Evolutionary conservation across 768 basidiomycete genomes (phyloP).

Genomic region (Gyrodon lividus): DNA sequence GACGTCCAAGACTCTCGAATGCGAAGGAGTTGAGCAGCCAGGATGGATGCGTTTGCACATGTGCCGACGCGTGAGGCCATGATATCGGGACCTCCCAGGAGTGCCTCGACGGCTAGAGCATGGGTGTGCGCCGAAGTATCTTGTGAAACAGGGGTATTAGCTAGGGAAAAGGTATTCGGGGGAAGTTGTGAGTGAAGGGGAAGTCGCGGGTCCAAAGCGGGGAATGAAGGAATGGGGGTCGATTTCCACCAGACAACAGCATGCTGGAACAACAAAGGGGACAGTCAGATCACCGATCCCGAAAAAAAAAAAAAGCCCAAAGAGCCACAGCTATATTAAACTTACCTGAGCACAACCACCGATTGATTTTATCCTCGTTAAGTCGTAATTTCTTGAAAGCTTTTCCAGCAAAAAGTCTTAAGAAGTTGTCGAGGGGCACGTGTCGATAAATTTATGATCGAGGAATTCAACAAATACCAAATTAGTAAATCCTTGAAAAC

Average conservation of each 20-base stretch:
- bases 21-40: conserved; percentile 74
- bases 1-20: conserved; percentile 76
- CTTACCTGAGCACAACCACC: conserved; percentile 79
- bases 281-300: conserved; percentile 4
- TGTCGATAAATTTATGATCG: conserved; percentile 34
- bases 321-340: conserved; percentile 2
- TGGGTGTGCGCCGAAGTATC: conserved; percentile 82
- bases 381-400: conserved; percentile 64
- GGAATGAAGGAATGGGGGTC: conserved; percentile 68
- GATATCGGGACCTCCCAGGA: conserved; percentile 73
- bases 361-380: conserved; percentile 69
- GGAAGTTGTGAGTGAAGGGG: conserved; percentile 70
- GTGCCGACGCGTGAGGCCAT: conserved; percentile 78
- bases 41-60: conserved; percentile 64
- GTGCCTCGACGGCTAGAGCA: conserved; percentile 69
- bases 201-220: conserved; percentile 68
- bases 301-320: neutral
- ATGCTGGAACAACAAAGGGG: conserved; percentile 37
- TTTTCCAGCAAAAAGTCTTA: conserved; percentile 76
- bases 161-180: conserved; percentile 63
- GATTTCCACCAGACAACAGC: conserved; percentile 89
- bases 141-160: conserved; percentile 73
- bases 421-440: conserved; percentile 23
- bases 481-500: conserved; percentile 36
- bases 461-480: conserved; percentile 30